A percentile compares a stretch with the other conserved stretches of the same genome.
Conservation (phyloP, 2,329 filamentous ascomycete species). For the Cladosporium sp. region DNA sequence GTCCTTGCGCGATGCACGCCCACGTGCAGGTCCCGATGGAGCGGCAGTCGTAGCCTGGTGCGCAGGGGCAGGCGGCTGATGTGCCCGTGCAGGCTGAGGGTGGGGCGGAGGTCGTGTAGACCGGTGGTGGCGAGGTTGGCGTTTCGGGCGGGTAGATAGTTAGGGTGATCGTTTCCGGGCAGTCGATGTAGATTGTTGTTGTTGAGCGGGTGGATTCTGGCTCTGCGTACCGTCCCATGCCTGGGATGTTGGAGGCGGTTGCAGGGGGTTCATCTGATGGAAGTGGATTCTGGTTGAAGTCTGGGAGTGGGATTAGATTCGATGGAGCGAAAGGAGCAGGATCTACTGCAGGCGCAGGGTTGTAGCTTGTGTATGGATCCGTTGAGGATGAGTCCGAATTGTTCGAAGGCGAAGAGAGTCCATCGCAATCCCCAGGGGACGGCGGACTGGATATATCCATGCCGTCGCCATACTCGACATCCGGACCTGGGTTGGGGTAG, state of each 20-base stretch:
- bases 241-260: not conserved
- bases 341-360: not conserved
- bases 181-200: slow-evolving; percentile 21
- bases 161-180: slow-evolving; percentile 21
- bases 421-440: slow-evolving; percentile 29
- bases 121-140: not conserved
- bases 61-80: slow-evolving; percentile 19
- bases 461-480: slow-evolving; percentile 37
- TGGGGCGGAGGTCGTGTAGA: slow-evolving; percentile 15
- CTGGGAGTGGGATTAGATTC: too few species aligned
- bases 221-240: not conserved
- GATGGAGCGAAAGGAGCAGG: not conserved
- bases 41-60: slow-evolving; percentile 18
- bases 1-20: slow-evolving; percentile 17
- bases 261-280: not conserved
- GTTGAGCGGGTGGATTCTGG: slow-evolving; percentile 6
- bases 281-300: too few species aligned
- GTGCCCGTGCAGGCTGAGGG: slow-evolving; percentile 19
- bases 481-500: slow-evolving; percentile 39
- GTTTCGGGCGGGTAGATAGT: slow-evolving; percentile 16
- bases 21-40: slow-evolving; percentile 19
- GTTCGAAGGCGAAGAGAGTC: slow-evolving; percentile 9
- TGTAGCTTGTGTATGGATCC: slow-evolving; percentile 9
- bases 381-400: not conserved
- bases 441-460: slow-evolving; percentile 26